These are phyloP conservation scores for Oryza nivara DNA, from an alignment of 176 grass and related monocot genomes.

Conservation along the genomic window DNA sequence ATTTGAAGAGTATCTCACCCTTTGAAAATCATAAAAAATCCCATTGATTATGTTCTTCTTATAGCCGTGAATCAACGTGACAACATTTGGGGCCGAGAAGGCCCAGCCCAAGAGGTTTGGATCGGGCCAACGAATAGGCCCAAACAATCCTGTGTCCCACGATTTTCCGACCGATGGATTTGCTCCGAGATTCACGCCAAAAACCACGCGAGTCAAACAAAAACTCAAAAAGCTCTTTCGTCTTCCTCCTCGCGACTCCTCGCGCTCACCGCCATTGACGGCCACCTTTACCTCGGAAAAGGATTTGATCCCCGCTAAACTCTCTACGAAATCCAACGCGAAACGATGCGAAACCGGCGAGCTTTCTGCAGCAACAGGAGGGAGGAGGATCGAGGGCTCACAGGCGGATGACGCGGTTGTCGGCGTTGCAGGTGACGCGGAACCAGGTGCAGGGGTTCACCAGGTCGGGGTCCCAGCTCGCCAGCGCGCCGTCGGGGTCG, in stretches of 20 bases:
- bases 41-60: neutral
- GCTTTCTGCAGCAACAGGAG: neutral
- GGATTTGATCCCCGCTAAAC: no score
- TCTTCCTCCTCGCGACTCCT: neutral
- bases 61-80: neutral
- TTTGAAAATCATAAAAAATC: neutral
- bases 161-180: neutral
- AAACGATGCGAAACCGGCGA: no score
- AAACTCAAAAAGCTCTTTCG: neutral
- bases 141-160: neutral
- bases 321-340: no score
- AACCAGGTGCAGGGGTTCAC: conserved; percentile 84
- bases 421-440: conserved; percentile 53
- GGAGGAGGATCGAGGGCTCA: conserved; percentile 25
- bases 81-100: neutral
- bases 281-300: no score
- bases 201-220: no score
- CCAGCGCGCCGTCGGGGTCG: conserved; percentile 53
- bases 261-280: neutral
- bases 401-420: conserved; percentile 61
- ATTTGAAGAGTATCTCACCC: neutral
- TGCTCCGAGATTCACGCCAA: neutral
- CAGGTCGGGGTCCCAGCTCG: conserved; percentile 57
- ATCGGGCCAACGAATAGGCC: neutral
- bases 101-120: neutral